Base-by-base conservation (phyloP, 1,284 basidiomycete genomes). In the Gymnopus androsaceus region DNA sequence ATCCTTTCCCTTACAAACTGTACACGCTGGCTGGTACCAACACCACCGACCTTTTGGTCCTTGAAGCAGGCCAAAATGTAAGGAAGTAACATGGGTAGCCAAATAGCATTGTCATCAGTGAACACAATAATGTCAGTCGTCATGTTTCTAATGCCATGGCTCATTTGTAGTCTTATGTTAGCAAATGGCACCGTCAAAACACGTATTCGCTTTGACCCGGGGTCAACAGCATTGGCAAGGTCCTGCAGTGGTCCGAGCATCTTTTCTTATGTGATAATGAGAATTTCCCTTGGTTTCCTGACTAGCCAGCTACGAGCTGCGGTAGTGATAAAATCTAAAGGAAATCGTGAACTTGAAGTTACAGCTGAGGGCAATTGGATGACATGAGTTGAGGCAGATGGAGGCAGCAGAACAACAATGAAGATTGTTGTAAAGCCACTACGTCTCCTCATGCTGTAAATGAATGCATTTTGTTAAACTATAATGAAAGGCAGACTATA, bases 101-200 rank as follows among this genome's bases (percentile, higher is more conserved):
- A 96, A 66, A 96, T 94, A 46, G 94, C 92, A 70, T 95, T 93
- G 68, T 96, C 94, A 68, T 95, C 94, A 3, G 93, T 92, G 65
- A 95, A 95, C n/a, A 95, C 87, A 69, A 95, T 94, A 71, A 96
- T 95, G 68, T 95, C 94, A 2, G 94, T 95, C 0, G 87, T 88
- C 25, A 87, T 88, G 70, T 93, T 87, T 69, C 88, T 88, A 70
- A 95, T 94, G 14, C 93, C 93, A 66, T 95, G 91, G 58, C 84
- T 80, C 93, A 96, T 95, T 73, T 96, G 93, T 27, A 95, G 76
- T 12, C 93, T 87, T 71, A 95, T 95, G 78, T 95, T 95, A 58
- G 94, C 93, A 65, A 88, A 94, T 1, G 92, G 92, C 4, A 95
- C 93, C 15, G 93, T 95, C 53, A 94, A 77, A 38, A 95, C 93